phyloP scores from a whole-genome alignment of 768 basidiomycete species.

The Sarcomyxa edulis region DNA sequence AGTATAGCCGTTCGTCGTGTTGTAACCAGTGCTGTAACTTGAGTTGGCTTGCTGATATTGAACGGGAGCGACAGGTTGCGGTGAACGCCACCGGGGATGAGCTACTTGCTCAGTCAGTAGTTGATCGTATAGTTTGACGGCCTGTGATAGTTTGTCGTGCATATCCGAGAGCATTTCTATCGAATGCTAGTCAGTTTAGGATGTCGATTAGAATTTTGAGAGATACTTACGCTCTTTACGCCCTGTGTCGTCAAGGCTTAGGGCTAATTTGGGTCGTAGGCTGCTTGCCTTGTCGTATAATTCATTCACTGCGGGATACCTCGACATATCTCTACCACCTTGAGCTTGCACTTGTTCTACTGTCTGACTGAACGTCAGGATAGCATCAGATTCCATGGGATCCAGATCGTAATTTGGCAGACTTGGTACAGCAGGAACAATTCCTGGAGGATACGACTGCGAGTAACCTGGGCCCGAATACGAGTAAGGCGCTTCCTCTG shows the following conservation, averaged over 20 bases:
- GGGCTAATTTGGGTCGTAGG: constrained; percentile 74
- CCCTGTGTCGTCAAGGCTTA: constrained; percentile 79
- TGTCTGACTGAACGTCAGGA: constrained; percentile 88
- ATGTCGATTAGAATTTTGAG: neutral
- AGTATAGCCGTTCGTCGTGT: constrained; percentile 20
- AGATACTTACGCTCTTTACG: constrained; percentile 69
- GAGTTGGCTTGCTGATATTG: constrained; percentile 26
- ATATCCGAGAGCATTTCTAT: constrained; percentile 86
- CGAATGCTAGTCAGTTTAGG: neutral
- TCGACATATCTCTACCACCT: constrained; percentile 70
- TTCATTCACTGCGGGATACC: constrained; percentile 81
- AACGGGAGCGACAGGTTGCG: constrained; percentile 22
- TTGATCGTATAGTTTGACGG: constrained; percentile 87
- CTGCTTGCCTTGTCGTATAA: constrained; percentile 79
- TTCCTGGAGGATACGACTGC: constrained; percentile 37
- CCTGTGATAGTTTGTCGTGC: constrained; percentile 91
- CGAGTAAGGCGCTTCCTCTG: constrained; percentile 33
- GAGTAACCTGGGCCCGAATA: constrained; percentile 29
- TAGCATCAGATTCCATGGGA: constrained; percentile 76
- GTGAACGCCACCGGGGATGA: constrained; percentile 58
- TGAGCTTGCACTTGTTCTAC: constrained; percentile 79
- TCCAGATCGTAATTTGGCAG: constrained; percentile 78
- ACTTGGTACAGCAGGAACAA: constrained; percentile 37
- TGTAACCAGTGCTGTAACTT: constrained; percentile 17
- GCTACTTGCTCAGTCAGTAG: constrained; percentile 80